phyloP scores from a whole-genome alignment of 2,329 filamentous ascomycete genomes.

The Macrophomina tecta region DNA sequence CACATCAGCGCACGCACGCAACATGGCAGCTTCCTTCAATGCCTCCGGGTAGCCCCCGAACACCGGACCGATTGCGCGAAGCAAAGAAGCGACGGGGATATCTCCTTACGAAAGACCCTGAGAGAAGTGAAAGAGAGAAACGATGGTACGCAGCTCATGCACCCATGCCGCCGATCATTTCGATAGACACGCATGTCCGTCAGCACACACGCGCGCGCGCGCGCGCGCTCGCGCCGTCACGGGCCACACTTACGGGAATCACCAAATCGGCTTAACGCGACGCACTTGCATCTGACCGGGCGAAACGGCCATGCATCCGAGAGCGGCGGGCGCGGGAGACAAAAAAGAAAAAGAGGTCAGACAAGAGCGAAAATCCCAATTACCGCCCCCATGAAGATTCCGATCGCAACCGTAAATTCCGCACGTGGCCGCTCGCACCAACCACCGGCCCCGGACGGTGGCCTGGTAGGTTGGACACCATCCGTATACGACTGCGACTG shows the following conservation, averaged over 20 bases:
- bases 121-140: background rate
- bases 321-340: too few species aligned
- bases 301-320: too few species aligned
- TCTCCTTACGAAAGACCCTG: background rate
- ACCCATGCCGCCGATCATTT: slow-evolving; percentile 11
- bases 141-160: background rate
- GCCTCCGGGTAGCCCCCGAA: background rate
- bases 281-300: too few species aligned
- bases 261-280: background rate
- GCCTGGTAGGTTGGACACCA: too few species aligned
- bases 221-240: background rate
- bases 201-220: background rate
- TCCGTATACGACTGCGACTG: too few species aligned
- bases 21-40: background rate
- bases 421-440: slow-evolving; percentile 3
- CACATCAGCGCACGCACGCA: background rate
- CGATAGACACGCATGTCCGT: background rate
- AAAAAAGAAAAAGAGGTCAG: background rate
- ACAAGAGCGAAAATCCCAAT: too few species aligned
- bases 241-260: background rate
- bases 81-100: too few species aligned
- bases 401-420: background rate
- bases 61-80: slow-evolving; percentile 5
- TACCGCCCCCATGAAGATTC: background rate
- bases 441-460: background rate